phyloP scores from a whole-genome alignment of 1,139 yeast genomes.

The Saccharomyces hybrid region DNA sequence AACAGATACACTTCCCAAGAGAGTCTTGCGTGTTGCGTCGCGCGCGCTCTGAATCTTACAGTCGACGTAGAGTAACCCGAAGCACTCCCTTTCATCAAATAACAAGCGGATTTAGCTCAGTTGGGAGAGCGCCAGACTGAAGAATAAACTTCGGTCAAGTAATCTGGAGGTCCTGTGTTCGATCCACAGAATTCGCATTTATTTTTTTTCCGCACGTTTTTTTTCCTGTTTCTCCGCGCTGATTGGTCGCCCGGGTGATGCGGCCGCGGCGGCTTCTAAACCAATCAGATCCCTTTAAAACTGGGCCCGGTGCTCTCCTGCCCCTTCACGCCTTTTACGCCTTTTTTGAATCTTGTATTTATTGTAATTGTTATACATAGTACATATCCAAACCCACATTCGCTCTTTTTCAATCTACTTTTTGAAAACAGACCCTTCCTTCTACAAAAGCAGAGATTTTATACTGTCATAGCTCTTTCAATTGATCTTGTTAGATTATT shows the following conservation, averaged over 20 bases:
- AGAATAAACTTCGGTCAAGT: constrained; percentile 26
- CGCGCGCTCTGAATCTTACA: too few species aligned
- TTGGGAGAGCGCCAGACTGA: constrained; percentile 27
- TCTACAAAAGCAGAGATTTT: background rate
- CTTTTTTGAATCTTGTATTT: background rate
- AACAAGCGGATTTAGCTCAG: constrained; percentile 23
- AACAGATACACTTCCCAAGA: too few species aligned
- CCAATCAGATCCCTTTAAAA: constrained; percentile 1
- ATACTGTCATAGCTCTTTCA: background rate
- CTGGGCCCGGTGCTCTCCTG: background rate
- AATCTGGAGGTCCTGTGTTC: constrained; percentile 87
- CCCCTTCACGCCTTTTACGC: constrained; percentile 1
- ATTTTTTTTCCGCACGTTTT: constrained; percentile 13
- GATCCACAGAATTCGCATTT: constrained; percentile 77
- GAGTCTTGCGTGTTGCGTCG: too few species aligned
- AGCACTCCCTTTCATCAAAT: background rate
- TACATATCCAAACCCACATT: background rate
- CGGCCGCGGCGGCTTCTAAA: background rate
- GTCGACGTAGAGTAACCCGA: too few species aligned
- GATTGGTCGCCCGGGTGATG: constrained; percentile 1
- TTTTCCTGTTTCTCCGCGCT: background rate
- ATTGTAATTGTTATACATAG: background rate
- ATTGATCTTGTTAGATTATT: background rate
- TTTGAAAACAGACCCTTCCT: background rate
- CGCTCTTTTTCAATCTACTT: background rate